Evolutionary conservation across 2,329 filamentous ascomycete genomes (phyloP), one percentile per base, ranked within the genome.

Genomic region (Penicillium vulpinum): DNA sequence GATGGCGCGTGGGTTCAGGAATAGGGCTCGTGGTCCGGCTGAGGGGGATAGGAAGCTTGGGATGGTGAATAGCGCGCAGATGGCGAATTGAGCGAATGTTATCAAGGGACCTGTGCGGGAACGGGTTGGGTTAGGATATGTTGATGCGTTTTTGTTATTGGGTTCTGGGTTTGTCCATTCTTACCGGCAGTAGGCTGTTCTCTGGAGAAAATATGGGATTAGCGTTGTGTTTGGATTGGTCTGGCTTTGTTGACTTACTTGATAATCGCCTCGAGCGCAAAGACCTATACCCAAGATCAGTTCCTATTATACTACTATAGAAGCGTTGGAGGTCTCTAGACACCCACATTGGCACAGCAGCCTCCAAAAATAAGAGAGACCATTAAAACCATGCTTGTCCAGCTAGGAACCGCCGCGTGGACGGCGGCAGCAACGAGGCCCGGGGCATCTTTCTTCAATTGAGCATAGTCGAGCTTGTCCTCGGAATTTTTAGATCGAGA

Each of bases 251-350:
- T 22, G 22, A 78, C 87, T 84, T 79, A 94, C 90, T 94, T 95
- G 71, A 99, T 87, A 67, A 97, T 96, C 45, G 91, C 90, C 76
- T 99, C 94, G 55, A 99, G 82, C 39, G 93, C 91, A 77, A 96
- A 97, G n/a, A 97, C 91, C 88, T 96, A 61, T 15, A 26, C 11
- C 31, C 40, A 38, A 29, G 26, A 33, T 63, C 72, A 67, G 63
- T 68, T 65, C 62, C 47, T 24, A 13, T 10, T 11, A 21, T 33
- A 39, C 8, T 24, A 22, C 38, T 61, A 54, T 57, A 45, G 56
- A 15, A 11, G 28, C 50, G 16, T 40, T 57, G 33, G 16, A 41
- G 22, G 7, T 47, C 29, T 45, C 36, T 54, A 18, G 39, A 39
- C 52, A 77, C 86, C 76, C 79, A 92, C 92, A 82, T 96, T 96